These are phyloP conservation scores for Boletus subcaerulescens DNA, from an alignment of 768 basidiomycete genomes.

Conservation along the genomic window DNA sequence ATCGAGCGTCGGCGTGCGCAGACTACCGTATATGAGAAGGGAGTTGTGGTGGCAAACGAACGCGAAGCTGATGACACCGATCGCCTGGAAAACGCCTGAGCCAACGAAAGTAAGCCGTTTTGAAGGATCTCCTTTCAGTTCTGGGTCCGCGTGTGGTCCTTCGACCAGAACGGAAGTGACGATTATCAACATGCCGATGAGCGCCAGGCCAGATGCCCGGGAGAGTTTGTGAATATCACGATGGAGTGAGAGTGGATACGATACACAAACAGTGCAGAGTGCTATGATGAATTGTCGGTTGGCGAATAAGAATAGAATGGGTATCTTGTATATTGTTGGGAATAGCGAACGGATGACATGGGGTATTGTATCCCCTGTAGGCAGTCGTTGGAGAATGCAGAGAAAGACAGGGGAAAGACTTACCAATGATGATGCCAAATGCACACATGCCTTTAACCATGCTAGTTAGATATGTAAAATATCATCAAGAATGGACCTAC, in stretches of 20 bases:
- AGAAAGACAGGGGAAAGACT: conserved; percentile 1
- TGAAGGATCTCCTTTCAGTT: conserved; percentile 73
- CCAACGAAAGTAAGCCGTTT: conserved; percentile 73
- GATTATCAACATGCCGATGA: conserved; percentile 92
- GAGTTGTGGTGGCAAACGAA: conserved; percentile 99
- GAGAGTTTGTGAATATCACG: conserved; percentile 97
- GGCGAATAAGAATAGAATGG: conserved; percentile 72
- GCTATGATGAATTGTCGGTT: conserved; percentile 89
- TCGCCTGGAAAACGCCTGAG: conserved; percentile 87
- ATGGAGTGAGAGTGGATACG: conserved; percentile 92
- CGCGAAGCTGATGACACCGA: conserved; percentile 95
- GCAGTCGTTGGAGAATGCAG: neutral
- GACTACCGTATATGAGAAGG: conserved; percentile 90
- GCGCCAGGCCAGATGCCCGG: conserved; percentile 86
- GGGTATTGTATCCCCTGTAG: conserved; percentile 87
- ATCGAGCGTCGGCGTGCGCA: conserved; percentile 91
- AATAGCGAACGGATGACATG: conserved; percentile 88
- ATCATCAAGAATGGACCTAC: conserved; percentile 38
- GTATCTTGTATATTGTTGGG: conserved; percentile 61
- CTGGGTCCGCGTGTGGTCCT: conserved; percentile 69
- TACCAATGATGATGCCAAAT: conserved; percentile 91
- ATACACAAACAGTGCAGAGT: conserved; percentile 83
- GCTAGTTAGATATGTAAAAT: conserved; percentile 1
- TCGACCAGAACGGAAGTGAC: conserved; percentile 82
- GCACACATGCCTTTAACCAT: conserved; percentile 82